phyloP scores from a whole-genome alignment of 108 stramenopile species.

The Stephanodiscus triporus region DNA sequence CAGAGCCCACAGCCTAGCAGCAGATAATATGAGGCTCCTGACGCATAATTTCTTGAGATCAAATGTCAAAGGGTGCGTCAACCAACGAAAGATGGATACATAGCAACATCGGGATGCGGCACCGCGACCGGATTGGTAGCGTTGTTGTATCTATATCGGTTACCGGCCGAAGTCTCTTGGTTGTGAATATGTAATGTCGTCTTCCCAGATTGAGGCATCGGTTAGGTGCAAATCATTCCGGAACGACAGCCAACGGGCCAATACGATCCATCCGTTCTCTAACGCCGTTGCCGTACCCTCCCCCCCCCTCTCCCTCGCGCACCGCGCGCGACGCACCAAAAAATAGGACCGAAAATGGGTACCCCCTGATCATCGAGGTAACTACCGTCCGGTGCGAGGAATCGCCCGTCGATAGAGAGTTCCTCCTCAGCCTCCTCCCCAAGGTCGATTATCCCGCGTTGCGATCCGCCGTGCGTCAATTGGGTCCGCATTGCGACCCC shows the following conservation, averaged over 20 bases:
- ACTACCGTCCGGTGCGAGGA: slow-evolving; percentile 58
- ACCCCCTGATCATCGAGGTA: slow-evolving; percentile 76
- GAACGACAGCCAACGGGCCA: no score
- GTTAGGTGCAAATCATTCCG: no score
- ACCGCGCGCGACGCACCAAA: not conserved
- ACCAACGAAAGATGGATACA: no score
- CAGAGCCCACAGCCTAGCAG: not conserved
- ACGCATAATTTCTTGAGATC: slow-evolving; percentile 87
- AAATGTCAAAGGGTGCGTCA: slow-evolving; percentile 75
- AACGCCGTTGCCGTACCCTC: slow-evolving; percentile 3
- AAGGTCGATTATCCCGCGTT: slow-evolving; percentile 77
- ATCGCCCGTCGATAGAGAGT: slow-evolving; percentile 67
- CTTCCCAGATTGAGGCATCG: no score
- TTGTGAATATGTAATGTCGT: no score
- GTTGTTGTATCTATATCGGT: no score
- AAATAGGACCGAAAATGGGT: slow-evolving; percentile 77
- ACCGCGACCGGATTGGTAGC: not conserved
- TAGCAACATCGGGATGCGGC: not conserved
- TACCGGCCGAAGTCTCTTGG: not conserved
- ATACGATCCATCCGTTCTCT: no score
- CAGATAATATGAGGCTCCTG: slow-evolving; percentile 66
- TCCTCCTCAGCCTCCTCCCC: slow-evolving; percentile 63
- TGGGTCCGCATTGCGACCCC: slow-evolving; percentile 50
- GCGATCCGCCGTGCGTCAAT: slow-evolving; percentile 52
- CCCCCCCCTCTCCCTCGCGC: not conserved